Evolutionary conservation across 2,329 filamentous ascomycete species (phyloP).

Genomic region (Fusarium buxicola): DNA sequence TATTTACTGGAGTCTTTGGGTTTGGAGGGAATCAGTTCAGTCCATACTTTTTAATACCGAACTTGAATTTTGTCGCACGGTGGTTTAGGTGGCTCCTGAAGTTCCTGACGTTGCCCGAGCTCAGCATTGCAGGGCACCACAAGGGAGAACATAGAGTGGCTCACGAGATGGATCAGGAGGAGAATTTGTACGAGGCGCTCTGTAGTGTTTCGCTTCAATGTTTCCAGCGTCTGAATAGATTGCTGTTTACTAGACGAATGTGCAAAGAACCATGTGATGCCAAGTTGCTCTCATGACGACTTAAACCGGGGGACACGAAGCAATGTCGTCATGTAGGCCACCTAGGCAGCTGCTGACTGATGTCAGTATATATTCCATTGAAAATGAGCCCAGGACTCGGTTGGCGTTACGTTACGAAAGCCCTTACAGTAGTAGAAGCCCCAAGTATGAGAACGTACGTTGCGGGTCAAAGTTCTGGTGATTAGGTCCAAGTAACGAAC

Average conservation of each 20-base stretch:
- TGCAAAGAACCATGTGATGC: slow-evolving; percentile 8
- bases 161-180: slow-evolving; percentile 36
- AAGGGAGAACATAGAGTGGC: slow-evolving; percentile 36
- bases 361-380: background rate
- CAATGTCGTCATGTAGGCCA: background rate
- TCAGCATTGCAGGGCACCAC: slow-evolving; percentile 35
- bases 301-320: background rate
- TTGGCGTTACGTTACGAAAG: too few relatives aligned
- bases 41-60: slow-evolving; percentile 53
- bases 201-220: slow-evolving; percentile 42
- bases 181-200: slow-evolving; percentile 43
- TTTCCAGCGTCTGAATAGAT: slow-evolving; percentile 47
- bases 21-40: slow-evolving; percentile 53
- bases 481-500: too few relatives aligned
- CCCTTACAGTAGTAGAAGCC: too few relatives aligned
- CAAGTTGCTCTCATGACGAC: background rate
- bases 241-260: slow-evolving; percentile 40
- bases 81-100: slow-evolving; percentile 32
- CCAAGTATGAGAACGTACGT: background rate
- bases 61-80: slow-evolving; percentile 46
- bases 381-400: background rate
- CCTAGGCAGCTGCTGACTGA: background rate
- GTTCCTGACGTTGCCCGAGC: slow-evolving; percentile 31
- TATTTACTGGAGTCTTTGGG: slow-evolving; percentile 57
- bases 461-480: background rate